Percentiles rank a stretch among this genome's conserved stretches.
Evolutionary conservation across 345 rosid genomes (phyloP).

Genomic region (Pugionium cornutum): DNA sequence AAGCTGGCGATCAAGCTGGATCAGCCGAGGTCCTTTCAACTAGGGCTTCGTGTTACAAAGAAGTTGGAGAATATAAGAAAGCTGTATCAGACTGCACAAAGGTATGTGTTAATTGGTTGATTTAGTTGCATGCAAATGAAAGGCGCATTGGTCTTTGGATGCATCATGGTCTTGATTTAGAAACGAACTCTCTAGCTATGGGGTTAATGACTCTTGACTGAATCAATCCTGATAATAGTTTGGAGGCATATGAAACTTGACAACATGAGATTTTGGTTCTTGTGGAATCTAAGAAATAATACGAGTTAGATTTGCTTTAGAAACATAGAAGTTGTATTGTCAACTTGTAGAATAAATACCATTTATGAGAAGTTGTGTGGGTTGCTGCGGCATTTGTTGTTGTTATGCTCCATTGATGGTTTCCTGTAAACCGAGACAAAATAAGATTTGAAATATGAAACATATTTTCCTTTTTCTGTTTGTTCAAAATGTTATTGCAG

Average conservation of each 20-base stretch:
- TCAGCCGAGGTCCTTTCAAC: constrained; percentile 64
- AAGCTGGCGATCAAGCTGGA: constrained; percentile 57
- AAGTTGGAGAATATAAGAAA: constrained; percentile 98
- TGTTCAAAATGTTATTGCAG: constrained; percentile 46
- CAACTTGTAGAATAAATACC: constrained; percentile 10
- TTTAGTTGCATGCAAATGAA: neutral
- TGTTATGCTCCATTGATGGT: constrained; percentile 8
- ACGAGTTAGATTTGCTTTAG: constrained; percentile 10
- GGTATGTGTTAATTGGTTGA: constrained; percentile 47
- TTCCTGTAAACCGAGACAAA: constrained; percentile 2
- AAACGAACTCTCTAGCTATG: constrained; percentile 5
- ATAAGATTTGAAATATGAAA: constrained; percentile 3
- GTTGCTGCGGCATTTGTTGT: neutral
- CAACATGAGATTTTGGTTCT: constrained; percentile 2
- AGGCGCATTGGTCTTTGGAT: neutral
- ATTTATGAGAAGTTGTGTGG: neutral
- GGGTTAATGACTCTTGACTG: neutral
- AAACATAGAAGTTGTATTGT: neutral
- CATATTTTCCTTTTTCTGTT: neutral
- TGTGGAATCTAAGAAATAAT: constrained; percentile 9
- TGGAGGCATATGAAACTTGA: neutral
- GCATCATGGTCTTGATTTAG: neutral
- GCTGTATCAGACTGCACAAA: constrained; percentile 94
- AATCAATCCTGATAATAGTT: neutral
- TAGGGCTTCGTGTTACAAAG: constrained; percentile 98